phyloP scores from a whole-genome alignment of 257 asterid genomes.

The Ilex asprella region DNA sequence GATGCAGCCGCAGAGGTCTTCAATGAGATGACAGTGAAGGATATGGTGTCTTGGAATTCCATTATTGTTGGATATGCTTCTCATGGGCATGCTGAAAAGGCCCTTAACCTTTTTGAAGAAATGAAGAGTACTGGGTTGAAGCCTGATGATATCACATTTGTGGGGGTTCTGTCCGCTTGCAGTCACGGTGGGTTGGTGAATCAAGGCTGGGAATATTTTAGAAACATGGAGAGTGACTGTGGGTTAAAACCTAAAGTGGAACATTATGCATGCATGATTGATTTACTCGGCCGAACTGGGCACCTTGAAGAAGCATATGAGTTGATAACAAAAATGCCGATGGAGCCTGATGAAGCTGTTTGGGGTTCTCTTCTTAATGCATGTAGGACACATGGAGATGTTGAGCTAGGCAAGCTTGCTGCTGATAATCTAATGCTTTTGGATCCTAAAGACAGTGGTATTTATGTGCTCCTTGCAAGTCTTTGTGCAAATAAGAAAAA shows the following conservation, averaged over 20 bases:
- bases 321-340: constrained; percentile 47
- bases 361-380: constrained; percentile 83
- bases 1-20: constrained; percentile 47
- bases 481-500: constrained; percentile 58
- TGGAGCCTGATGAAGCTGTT: constrained; percentile 67
- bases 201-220: constrained; percentile 51
- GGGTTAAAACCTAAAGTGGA: constrained; percentile 36
- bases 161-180: constrained; percentile 72
- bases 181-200: constrained; percentile 67
- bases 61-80: constrained; percentile 67
- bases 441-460: constrained; percentile 77
- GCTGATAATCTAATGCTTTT: constrained; percentile 51
- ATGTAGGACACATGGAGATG: constrained; percentile 57
- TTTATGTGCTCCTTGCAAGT: constrained; percentile 58
- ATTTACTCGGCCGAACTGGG: constrained; percentile 72
- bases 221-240: constrained; percentile 26
- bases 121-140: constrained; percentile 29
- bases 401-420: constrained; percentile 63
- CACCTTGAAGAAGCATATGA: constrained; percentile 45
- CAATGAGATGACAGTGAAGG: constrained; percentile 41
- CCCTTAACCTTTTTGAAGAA: constrained; percentile 44
- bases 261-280: constrained; percentile 68
- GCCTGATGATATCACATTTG: constrained; percentile 65
- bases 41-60: constrained; percentile 68
- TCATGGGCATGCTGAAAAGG: constrained; percentile 50